Conservation (phyloP, 2,329 filamentous ascomycete genomes). For the Teratosphaeria destructans region DNA sequence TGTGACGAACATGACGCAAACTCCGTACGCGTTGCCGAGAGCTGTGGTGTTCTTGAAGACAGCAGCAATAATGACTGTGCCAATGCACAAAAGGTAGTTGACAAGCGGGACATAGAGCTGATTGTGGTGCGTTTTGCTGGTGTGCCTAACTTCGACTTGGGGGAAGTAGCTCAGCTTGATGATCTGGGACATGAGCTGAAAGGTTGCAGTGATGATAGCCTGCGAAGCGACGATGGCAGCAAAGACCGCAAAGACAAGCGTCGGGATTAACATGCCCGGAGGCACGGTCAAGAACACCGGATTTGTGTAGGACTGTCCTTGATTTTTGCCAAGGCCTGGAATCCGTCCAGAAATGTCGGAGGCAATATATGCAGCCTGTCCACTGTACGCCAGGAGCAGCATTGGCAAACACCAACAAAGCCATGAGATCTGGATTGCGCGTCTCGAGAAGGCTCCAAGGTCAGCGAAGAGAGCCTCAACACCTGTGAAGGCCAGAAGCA, state of each 20-base stretch:
- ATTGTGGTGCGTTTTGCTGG: conserved; percentile 58
- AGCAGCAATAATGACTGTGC: conserved; percentile 53
- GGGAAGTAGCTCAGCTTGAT: conserved; percentile 68
- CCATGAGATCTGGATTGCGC: conserved; percentile 66
- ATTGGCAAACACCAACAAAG: conserved; percentile 57
- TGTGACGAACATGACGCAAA: conserved; percentile 70
- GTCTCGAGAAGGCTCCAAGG: conserved; percentile 55
- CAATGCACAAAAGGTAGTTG: conserved; percentile 69
- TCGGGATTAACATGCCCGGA: conserved; percentile 57
- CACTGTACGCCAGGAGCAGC: conserved; percentile 55
- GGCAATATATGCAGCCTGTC: conserved; percentile 65
- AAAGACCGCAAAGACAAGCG: conserved; percentile 56
- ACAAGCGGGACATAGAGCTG: conserved; percentile 67
- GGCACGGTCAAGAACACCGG: conserved; percentile 65
- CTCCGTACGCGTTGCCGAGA: conserved; percentile 33
- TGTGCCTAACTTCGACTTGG: conserved; percentile 63
- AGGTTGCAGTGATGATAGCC: conserved; percentile 59
- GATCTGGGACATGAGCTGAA: conserved; percentile 56
- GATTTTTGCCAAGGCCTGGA: conserved; percentile 2
- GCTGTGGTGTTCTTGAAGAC: conserved; percentile 53
- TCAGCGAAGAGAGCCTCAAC: conserved; percentile 74
- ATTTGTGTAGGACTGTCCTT: conserved; percentile 54
- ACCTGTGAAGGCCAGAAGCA: conserved; percentile 64
- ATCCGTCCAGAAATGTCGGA: background rate
- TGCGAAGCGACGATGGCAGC: conserved; percentile 63